phyloP scores from a whole-genome alignment of 352 stramenopile species.

The Pythium dissotocum region DNA sequence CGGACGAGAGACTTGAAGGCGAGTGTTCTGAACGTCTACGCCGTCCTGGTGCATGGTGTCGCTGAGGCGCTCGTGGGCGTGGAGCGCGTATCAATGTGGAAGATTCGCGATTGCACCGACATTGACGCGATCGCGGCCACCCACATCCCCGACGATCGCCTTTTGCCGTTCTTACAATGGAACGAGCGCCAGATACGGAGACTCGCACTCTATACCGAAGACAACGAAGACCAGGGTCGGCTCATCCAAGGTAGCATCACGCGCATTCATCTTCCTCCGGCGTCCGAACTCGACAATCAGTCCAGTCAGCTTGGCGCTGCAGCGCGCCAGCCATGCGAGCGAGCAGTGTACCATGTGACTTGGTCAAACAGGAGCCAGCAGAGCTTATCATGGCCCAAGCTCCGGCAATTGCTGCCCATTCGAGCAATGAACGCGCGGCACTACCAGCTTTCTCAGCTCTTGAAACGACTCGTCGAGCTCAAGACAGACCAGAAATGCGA shows the following conservation, averaged over 20 bases:
- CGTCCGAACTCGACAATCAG: neutral
- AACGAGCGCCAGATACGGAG: constrained; percentile 62
- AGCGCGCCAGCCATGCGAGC: constrained; percentile 30
- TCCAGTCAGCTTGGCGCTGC: neutral
- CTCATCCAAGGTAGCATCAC: constrained; percentile 42
- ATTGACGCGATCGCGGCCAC: constrained; percentile 59
- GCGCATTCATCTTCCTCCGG: constrained; percentile 14
- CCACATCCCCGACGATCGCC: constrained; percentile 55
- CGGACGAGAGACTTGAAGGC: constrained; percentile 38
- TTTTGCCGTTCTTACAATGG: constrained; percentile 59
- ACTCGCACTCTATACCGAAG: constrained; percentile 59
- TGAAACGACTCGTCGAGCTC: constrained; percentile 20
- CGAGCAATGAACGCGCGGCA: constrained; percentile 72
- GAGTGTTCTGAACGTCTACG: constrained; percentile 58
- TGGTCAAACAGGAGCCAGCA: constrained; percentile 60
- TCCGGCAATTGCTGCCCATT: constrained; percentile 60
- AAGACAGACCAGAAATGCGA: neutral
- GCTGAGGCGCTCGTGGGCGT: constrained; percentile 41
- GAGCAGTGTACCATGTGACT: constrained; percentile 48
- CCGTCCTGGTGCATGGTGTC: constrained; percentile 47
- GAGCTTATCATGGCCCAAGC: constrained; percentile 42
- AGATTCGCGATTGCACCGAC: constrained; percentile 34
- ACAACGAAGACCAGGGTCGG: constrained; percentile 4
- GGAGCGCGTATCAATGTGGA: constrained; percentile 57
- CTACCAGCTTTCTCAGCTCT: constrained; percentile 51